Evolutionary conservation across 495 filamentous ascomycete species (phyloP), one percentile per base, ranked within the genome.

Genomic region (Neurospora africana): DNA sequence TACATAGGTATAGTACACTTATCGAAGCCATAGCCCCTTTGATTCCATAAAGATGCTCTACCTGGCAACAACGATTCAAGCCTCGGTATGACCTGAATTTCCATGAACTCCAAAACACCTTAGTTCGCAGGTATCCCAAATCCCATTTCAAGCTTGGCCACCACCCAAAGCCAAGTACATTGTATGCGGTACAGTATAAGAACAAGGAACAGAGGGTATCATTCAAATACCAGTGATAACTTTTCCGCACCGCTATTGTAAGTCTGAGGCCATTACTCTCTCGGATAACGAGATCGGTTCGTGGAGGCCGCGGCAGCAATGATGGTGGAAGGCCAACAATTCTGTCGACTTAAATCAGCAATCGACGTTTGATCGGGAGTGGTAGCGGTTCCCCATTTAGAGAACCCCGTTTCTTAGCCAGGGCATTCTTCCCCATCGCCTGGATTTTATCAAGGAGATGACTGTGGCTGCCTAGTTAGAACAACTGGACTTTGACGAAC

Each of bases 381-480:
- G 79, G 78, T 0, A 80, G 47, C 3, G 73, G 68, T 10, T 77
- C 69, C 11, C 76, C 80, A 41, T 81, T 77, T 7, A 79, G 35
- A 2, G 71, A 73, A 2, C 61, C 71, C 27, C 72, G 72, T 21
- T 79, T 73, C 67, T 74, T 74, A 68, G 68, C 71, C 44, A 73
- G 68, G 9, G 73, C 68, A 19, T 79, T 81, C 58, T 81, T 77
- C 44, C 82, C 81, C 10, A 84, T 65, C 0, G 71, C 76, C 44
- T 82, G 81, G 53, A 85, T 82, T 73, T 84, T 85, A 27, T 81
- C 81, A 15, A 85, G 81, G 2, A 85, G 76, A 35, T 85, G 79
- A 70, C 84, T 85, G 70, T 30, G 5, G 30, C 15, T 6, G 2
- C 4, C n/a, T 47, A 11, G 43, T 47, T 47, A 47, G 43, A 5